Percentiles rank a stretch among this genome's conserved stretches.
These are phyloP conservation scores for Cyclotella baltica DNA, from an alignment of 108 stramenopile species.

Conservation along the genomic window DNA sequence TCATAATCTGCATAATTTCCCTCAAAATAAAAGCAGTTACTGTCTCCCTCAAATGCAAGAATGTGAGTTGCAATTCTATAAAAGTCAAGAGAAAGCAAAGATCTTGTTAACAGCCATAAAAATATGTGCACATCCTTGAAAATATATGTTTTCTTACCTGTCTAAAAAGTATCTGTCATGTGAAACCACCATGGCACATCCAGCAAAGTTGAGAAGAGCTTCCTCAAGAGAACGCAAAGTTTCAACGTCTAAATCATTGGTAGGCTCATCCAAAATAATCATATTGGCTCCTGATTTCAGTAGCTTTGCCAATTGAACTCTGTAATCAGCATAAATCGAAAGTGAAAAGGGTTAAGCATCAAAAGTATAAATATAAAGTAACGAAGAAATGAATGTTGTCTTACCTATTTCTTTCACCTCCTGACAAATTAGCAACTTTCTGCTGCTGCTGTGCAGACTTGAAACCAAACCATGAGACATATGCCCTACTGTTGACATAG, in stretches of 20 bases:
- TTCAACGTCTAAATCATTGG: conserved; percentile 91
- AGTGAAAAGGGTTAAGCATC: too few relatives aligned
- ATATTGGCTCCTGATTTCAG: conserved; percentile 89
- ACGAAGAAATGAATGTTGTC: too few relatives aligned
- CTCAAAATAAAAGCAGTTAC: conserved; percentile 82
- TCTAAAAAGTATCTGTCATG: conserved; percentile 98
- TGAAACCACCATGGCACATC: conserved; percentile 93
- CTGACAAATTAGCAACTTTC: conserved; percentile 82
- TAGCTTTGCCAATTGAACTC: conserved; percentile 92
- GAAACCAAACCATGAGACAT: conserved; percentile 94
- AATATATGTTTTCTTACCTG: conserved; percentile 47
- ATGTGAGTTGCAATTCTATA: conserved; percentile 89
- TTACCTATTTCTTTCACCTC: conserved; percentile 96
- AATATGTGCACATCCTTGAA: not conserved
- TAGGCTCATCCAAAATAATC: conserved; percentile 94
- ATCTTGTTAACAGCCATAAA: too few relatives aligned
- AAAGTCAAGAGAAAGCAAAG: not conserved
- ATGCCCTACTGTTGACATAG: conserved; percentile 85
- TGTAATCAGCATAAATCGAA: too few relatives aligned
- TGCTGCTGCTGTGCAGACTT: conserved; percentile 88
- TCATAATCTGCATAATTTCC: conserved; percentile 93
- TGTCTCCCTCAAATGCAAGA: conserved; percentile 95
- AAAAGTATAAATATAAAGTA: too few relatives aligned
- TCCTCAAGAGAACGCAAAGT: conserved; percentile 92
- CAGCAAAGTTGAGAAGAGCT: conserved; percentile 91